Percentiles rank a stretch among this genome's conserved stretches.
phyloP scores from a whole-genome alignment of 768 basidiomycete genomes.

The Leccinum ochraceum region DNA sequence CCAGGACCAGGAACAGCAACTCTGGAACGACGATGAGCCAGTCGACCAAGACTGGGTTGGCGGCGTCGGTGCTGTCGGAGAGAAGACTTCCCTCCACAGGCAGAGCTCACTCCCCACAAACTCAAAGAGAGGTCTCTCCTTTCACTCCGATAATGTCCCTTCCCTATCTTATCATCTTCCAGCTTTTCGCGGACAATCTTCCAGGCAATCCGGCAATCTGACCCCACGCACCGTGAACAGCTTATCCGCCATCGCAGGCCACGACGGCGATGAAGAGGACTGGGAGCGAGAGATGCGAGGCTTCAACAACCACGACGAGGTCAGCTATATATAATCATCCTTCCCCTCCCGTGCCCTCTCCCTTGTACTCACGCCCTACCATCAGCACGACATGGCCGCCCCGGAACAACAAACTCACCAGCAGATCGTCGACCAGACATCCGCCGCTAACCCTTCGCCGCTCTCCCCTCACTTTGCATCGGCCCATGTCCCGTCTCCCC shows the following conservation, averaged over 20 bases:
- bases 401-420: slow-evolving; percentile 40
- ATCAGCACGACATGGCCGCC: slow-evolving; percentile 25
- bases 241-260: slow-evolving; percentile 80
- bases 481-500: slow-evolving; percentile 62
- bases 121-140: slow-evolving; percentile 67
- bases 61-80: slow-evolving; percentile 79
- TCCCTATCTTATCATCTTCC: slow-evolving; percentile 2
- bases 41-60: slow-evolving; percentile 83
- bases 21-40: slow-evolving; percentile 74
- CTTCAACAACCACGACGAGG: slow-evolving; percentile 67
- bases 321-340: slow-evolving; percentile 31
- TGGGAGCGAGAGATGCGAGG: slow-evolving; percentile 73
- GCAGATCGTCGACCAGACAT: slow-evolving; percentile 51
- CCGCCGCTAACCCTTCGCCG: slow-evolving; percentile 46
- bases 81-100: slow-evolving; percentile 76
- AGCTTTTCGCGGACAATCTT: slow-evolving; percentile 55
- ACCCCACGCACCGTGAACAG: slow-evolving; percentile 80
- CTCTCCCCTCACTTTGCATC: slow-evolving; percentile 62
- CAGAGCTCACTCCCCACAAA: slow-evolving; percentile 81
- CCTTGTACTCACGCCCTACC: slow-evolving; percentile 16
- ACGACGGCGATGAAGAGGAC: slow-evolving; percentile 86
- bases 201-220: slow-evolving; percentile 56
- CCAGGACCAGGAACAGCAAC: slow-evolving; percentile 51
- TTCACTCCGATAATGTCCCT: not conserved
- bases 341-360: slow-evolving; percentile 2